phyloP scores from a whole-genome alignment of 345 rosid species.

The Sisymbrium irio region DNA sequence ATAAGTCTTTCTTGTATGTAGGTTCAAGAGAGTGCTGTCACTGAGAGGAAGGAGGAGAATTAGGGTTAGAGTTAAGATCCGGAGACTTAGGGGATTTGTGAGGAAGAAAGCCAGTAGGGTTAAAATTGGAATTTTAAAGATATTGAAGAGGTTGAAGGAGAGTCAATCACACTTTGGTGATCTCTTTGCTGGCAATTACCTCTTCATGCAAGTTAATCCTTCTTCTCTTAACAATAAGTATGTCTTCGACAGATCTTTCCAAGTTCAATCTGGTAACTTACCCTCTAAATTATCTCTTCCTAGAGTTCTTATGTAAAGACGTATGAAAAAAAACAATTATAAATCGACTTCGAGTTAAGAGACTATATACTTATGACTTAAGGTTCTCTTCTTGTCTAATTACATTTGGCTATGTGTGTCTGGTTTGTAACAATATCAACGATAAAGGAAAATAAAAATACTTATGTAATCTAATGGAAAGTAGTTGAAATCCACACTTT shows the following conservation, averaged over 20 bases:
- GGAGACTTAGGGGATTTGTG: conserved; percentile 39
- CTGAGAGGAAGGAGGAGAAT: conserved; percentile 43
- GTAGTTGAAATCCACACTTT: not conserved
- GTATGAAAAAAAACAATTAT: not conserved
- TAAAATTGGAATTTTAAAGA: conserved; percentile 37
- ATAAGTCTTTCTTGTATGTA: not conserved
- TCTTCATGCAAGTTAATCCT: conserved; percentile 70
- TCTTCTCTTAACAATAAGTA: conserved; percentile 42
- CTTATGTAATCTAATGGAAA: not conserved
- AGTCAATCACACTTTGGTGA: conserved; percentile 65
- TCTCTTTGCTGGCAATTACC: conserved; percentile 73
- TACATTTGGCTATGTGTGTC: not conserved
- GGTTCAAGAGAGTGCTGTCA: conserved; percentile 44
- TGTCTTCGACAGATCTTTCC: conserved; percentile 30
- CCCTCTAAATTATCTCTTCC: conserved; percentile 26
- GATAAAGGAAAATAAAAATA: not conserved
- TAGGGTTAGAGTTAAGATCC: conserved; percentile 46
- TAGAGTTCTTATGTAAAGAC: conserved; percentile 16
- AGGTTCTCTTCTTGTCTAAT: not conserved
- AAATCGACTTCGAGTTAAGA: not conserved
- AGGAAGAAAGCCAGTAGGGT: conserved; percentile 41
- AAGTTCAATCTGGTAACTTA: conserved; percentile 19
- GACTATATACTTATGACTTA: not conserved
- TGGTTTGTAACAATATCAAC: not conserved
- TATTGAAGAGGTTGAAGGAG: conserved; percentile 60